A percentile compares a stretch with the other conserved stretches of the same genome.
phyloP scores from a whole-genome alignment of 2,329 filamentous ascomycete genomes.

The Ceratocystis harringtonii region DNA sequence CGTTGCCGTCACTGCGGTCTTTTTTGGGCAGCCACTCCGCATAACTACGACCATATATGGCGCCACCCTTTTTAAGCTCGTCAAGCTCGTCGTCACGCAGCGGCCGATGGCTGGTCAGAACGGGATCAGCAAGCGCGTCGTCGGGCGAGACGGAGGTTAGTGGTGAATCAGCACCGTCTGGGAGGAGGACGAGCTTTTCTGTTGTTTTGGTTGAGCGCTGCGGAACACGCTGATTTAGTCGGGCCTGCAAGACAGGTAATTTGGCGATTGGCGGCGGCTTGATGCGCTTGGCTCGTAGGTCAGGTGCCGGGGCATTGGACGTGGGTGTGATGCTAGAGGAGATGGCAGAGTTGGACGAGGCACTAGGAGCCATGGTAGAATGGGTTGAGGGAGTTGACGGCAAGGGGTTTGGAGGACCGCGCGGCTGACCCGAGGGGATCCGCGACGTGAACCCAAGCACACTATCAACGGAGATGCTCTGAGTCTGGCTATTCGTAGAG shows the following conservation, averaged over 20 bases:
- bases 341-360: constrained; percentile 28
- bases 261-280: constrained; percentile 13
- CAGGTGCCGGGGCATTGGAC: neutral
- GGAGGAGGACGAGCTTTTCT: constrained; percentile 89
- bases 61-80: constrained; percentile 46
- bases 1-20: constrained; percentile 60
- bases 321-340: constrained; percentile 22
- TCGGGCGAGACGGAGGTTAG: constrained; percentile 33
- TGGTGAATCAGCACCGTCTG: constrained; percentile 40
- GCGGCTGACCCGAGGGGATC: constrained; percentile 84
- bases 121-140: constrained; percentile 29
- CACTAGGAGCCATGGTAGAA: constrained; percentile 24
- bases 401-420: constrained; percentile 45
- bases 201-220: constrained; percentile 85
- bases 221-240: constrained; percentile 49
- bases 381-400: constrained; percentile 22
- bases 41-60: constrained; percentile 66
- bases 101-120: constrained; percentile 28
- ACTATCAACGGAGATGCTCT: constrained; percentile 74
- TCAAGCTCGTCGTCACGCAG: constrained; percentile 54
- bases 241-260: constrained; percentile 25
- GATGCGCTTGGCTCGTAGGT: constrained; percentile 15
- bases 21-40: constrained; percentile 85
- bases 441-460: constrained; percentile 88
- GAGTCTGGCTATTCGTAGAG: constrained; percentile 10